Base-by-base conservation (phyloP, 441 rosid genomes). In the Mallotus japonicus region DNA sequence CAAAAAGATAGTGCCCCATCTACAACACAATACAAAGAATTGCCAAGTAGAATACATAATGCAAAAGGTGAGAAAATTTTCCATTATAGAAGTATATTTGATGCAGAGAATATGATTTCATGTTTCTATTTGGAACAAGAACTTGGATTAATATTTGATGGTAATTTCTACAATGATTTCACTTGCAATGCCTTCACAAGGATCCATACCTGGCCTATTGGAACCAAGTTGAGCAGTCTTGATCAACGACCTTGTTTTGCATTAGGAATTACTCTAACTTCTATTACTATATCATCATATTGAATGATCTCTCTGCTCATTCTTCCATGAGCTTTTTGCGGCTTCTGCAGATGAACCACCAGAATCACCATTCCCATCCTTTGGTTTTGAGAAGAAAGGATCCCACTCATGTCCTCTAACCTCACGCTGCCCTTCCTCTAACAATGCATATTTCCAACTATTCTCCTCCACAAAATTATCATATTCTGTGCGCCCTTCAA, bases 311-410 rank as follows among this genome's bases (percentile, higher is more conserved):
- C 97, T 86, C 77, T 81, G 93, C 83, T 95, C 99, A 65, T 86
- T 95, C 85, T 92, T 88, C 99, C 98, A 92, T 8, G 98, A 91
- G 62, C 87, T 89, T 80, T 95, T 92, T 0, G 92, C 98, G 60
- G 86, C 99, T 75, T 89, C 97, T 2, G 93, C 88, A 24, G 97
- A 84, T 15, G 88, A 83, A 67, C 88, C 84, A 53, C 86, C 79
- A 77, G 83, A 73, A 67, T 86, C 88, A 8, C 71, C 83, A 57
- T 69, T 79, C 3, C 80, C 82, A 6, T 84, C 92, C 82, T 95
- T 95, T 1, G 98, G 98, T 73, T 92, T 91, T 46, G 99, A 95
- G 86, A 95, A 95, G 88, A 95, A 95, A 1, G 99, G 99, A 70
- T 95, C 99, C 99, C 99, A 95, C 47, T 86, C 90, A 60, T 95